Percentiles rank a stretch among this genome's conserved stretches.
phyloP scores from a whole-genome alignment of 139 green algal species.

The Tetradesmus obliquus region DNA sequence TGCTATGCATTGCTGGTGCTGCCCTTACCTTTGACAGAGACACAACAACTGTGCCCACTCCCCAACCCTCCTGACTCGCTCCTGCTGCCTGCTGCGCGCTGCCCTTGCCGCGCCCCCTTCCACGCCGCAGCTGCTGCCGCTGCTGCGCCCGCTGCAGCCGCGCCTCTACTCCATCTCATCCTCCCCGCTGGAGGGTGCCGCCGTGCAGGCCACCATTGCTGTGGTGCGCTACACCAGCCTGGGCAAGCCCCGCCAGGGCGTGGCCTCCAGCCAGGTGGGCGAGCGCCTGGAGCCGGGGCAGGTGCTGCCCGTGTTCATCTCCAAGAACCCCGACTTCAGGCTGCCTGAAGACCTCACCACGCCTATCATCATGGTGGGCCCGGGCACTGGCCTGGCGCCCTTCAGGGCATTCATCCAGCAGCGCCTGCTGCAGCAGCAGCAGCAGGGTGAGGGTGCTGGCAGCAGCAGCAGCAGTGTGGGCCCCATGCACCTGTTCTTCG shows the following conservation, averaged over 20 bases:
- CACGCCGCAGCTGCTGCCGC: constrained; percentile 49
- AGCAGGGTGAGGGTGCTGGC: background rate
- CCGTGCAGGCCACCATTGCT: constrained; percentile 54
- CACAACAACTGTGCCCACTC: too few relatives aligned
- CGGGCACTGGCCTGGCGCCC: constrained; percentile 91
- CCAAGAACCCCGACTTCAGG: constrained; percentile 90
- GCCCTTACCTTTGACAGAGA: background rate
- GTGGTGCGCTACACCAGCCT: constrained; percentile 70
- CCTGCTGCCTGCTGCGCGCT: background rate
- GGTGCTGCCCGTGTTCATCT: constrained; percentile 80
- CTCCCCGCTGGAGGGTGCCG: constrained; percentile 48
- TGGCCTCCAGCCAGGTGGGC: constrained; percentile 75
- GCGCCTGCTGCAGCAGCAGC: constrained; percentile 52
- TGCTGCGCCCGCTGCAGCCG: constrained; percentile 84
- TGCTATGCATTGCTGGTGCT: background rate
- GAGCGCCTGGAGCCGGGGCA: constrained; percentile 36
- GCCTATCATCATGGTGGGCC: constrained; percentile 95
- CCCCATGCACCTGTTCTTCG: constrained; percentile 88
- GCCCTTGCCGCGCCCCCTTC: background rate
- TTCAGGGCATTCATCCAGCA: constrained; percentile 92
- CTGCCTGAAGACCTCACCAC: constrained; percentile 68
- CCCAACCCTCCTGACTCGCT: background rate
- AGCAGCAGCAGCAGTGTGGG: constrained; percentile 5
- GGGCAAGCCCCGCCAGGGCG: constrained; percentile 69
- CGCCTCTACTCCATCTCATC: constrained; percentile 92